phyloP scores from a whole-genome alignment of 2,329 filamentous ascomycete genomes.

The Epichloe hybrida region DNA sequence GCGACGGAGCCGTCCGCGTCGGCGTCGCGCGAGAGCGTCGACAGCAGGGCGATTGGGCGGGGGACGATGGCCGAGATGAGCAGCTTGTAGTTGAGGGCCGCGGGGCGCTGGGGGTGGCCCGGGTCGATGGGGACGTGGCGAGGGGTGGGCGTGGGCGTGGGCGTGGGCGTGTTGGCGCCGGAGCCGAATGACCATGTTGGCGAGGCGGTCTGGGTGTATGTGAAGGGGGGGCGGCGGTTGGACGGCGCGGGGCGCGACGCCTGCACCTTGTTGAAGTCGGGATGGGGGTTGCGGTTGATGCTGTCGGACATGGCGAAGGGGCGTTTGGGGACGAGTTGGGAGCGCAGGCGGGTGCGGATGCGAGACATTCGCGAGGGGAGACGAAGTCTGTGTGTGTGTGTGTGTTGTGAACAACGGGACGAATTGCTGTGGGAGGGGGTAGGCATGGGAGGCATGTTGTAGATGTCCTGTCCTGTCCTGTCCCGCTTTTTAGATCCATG shows the following conservation, averaged over 20 bases:
- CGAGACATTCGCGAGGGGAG: not conserved
- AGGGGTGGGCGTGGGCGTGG: constrained; percentile 6
- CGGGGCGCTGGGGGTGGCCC: constrained; percentile 53
- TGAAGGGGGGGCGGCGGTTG: constrained; percentile 25
- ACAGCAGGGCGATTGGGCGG: constrained; percentile 60
- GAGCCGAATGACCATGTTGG: constrained; percentile 53
- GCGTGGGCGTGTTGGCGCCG: constrained; percentile 42
- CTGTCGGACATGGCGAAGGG: constrained; percentile 12
- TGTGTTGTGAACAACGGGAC: not conserved
- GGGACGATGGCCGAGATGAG: constrained; percentile 69
- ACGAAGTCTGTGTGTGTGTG: not conserved
- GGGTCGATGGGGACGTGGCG: constrained; percentile 71
- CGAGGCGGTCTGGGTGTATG: constrained; percentile 48
- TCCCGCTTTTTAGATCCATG: not conserved
- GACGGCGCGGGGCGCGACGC: constrained; percentile 50
- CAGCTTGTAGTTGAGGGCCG: constrained; percentile 76
- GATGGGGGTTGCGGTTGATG: constrained; percentile 50
- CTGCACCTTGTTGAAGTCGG: constrained; percentile 64
- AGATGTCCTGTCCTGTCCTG: not conserved
- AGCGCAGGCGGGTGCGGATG: not conserved
- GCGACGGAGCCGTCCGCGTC: constrained; percentile 12
- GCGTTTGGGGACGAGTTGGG: not conserved
- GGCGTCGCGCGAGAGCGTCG: constrained; percentile 43
- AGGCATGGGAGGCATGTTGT: not conserved
- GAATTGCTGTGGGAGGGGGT: not conserved